Percentiles rank a stretch among this genome's conserved stretches.
Conservation (phyloP, 2,329 filamentous ascomycete species). For the Lecanosticta acicola region DNA sequence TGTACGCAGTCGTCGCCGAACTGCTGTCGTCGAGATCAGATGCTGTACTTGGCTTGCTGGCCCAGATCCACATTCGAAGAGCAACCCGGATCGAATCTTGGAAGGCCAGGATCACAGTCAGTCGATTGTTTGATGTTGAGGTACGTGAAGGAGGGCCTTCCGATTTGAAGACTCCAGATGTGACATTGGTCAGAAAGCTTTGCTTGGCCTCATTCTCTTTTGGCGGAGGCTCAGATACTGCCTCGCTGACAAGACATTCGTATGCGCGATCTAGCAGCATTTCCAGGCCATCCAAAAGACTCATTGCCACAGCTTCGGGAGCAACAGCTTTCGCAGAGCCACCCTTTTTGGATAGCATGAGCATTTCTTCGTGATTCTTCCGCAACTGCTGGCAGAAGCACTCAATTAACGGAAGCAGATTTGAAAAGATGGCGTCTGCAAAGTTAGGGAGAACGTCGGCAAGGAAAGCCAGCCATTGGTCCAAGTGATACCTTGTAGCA, state of each 20-base stretch:
- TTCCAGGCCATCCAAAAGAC: slow-evolving; percentile 81
- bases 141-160: slow-evolving; percentile 66
- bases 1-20: slow-evolving; percentile 79
- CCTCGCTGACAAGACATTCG: slow-evolving; percentile 71
- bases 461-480: slow-evolving; percentile 87
- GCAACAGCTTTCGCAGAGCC: slow-evolving; percentile 7
- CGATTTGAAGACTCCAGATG: slow-evolving; percentile 80
- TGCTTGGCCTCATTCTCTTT: slow-evolving; percentile 74
- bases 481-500: slow-evolving; percentile 69
- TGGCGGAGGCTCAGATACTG: slow-evolving; percentile 59
- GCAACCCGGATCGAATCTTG: slow-evolving; percentile 92
- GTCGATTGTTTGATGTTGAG: slow-evolving; percentile 81
- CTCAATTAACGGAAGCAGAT: slow-evolving; percentile 83
- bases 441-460: slow-evolving; percentile 79
- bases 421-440: slow-evolving; percentile 77
- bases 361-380: slow-evolving; percentile 64
- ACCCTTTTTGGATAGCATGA: slow-evolving; percentile 51
- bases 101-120: slow-evolving; percentile 93
- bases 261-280: slow-evolving; percentile 84
- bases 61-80: slow-evolving; percentile 94
- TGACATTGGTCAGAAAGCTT: slow-evolving; percentile 90
- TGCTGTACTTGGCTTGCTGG: slow-evolving; percentile 56
- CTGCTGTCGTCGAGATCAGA: slow-evolving; percentile 57
- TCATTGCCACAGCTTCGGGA: slow-evolving; percentile 26
- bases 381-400: slow-evolving; percentile 77